Base-by-base conservation (phyloP, 2,329 filamentous ascomycete species). In the Fusarium brevicatenulatum region DNA sequence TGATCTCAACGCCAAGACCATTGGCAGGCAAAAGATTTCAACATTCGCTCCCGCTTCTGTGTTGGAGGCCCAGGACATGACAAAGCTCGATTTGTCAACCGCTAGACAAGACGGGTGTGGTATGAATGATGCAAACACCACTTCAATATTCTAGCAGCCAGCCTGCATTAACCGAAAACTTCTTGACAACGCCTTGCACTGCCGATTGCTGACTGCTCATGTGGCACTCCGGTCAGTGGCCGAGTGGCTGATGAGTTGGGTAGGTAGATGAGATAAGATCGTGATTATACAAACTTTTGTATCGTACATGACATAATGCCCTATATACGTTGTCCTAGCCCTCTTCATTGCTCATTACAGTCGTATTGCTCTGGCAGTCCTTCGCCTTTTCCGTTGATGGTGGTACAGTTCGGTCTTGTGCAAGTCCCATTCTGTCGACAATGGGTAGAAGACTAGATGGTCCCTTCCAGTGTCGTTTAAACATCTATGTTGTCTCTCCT, bases 401-500 rank as follows among this genome's bases (percentile, higher is more conserved):
- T 74, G 68, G 47, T 73, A 73, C 71, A 73, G 56, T 54, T 61
- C 10, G 55, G 11, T 72, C 39, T 74, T 57, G 30, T 66, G 69
- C 71, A 67, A 44, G 25, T 40, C 60, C 37, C 47, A 52, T 68
- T 47, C 40, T 30, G 36, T 50, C 21, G 39, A 36, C 59, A 37
- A 25, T 40, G 28, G 44, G 36, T 47, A 9, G 28, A 21, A 37
- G 43, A 19, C 32, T 30, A 30, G 12, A n/a, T 43, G 9, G 16
- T n/a, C 15, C 34, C 44, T 21, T 53, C 53, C 42, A 36, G 10
- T 53, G 9, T 54, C 30, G 15, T 63, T 13, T 6, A n/a, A 19
- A 19, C 52, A 34, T 44, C 25, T 18, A 54, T 46, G 32, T 77
- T 72, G 78, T 63, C 76, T 78, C 66, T 72, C 75, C 60, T 75